These are phyloP conservation scores for Blastocystis sp. DNA, from an alignment of 352 stramenopile genomes.

Conservation along the genomic window DNA sequence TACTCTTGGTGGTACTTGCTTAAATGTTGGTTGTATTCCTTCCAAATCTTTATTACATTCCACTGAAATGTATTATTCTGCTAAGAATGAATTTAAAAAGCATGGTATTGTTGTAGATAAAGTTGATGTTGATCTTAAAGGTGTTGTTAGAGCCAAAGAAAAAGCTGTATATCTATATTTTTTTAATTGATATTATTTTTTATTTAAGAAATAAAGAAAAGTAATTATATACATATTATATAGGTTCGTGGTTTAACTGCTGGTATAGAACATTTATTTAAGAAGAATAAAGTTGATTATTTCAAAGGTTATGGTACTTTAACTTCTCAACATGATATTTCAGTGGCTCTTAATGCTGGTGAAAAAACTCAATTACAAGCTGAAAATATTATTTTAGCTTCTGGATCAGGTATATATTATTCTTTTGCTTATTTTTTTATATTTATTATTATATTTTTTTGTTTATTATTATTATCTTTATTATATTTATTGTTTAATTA, in stretches of 20 bases:
- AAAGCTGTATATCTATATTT: constrained; percentile 62
- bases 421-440: too few species aligned
- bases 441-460: too few species aligned
- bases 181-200: too few species aligned
- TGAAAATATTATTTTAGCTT: constrained; percentile 86
- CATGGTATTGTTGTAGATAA: constrained; percentile 72
- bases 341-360: constrained; percentile 66
- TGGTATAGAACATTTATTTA: constrained; percentile 90
- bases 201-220: too few species aligned
- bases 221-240: background rate
- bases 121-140: constrained; percentile 72
- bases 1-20: constrained; percentile 77
- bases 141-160: constrained; percentile 84
- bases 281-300: constrained; percentile 97
- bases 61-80: constrained; percentile 71
- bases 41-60: constrained; percentile 86
- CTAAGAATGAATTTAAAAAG: constrained; percentile 77
- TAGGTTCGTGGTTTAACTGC: constrained; percentile 57
- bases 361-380: constrained; percentile 69
- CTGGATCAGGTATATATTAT: constrained; percentile 51
- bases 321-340: constrained; percentile 65
- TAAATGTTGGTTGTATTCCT: constrained; percentile 97
- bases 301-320: constrained; percentile 85
- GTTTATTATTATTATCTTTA: too few species aligned
- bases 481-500: too few species aligned